Conservation (phyloP, 2,329 filamentous ascomycete species). For the Talaromyces sp. region DNA sequence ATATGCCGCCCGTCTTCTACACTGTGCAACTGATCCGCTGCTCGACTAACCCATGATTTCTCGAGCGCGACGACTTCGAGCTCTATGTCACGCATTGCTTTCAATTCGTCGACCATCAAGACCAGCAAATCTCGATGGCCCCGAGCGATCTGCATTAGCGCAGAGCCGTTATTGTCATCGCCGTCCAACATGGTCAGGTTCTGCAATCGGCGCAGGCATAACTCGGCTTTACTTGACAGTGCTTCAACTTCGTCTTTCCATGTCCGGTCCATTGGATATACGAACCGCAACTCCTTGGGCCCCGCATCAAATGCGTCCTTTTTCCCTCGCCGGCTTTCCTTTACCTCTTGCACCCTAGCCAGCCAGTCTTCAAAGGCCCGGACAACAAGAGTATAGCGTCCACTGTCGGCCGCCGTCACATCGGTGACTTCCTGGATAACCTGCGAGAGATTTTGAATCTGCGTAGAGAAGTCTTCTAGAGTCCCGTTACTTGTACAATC, state of each 20-base stretch:
- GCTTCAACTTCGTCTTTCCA: conserved; percentile 31
- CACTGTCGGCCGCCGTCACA: conserved; percentile 20
- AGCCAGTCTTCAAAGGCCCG: conserved; percentile 34
- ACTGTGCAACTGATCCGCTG: conserved; percentile 20
- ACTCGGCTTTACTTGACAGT: conserved; percentile 28
- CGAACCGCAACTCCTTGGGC: conserved; percentile 19
- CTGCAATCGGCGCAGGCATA: conserved; percentile 29
- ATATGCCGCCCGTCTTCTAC: conserved; percentile 4
- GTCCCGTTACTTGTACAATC: conserved; percentile 20
- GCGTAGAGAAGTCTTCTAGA: conserved; percentile 23
- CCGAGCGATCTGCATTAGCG: conserved; percentile 24
- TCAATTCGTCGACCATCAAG: conserved; percentile 34
- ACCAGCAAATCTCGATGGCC: conserved; percentile 24
- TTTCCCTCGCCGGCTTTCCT: conserved; percentile 8
- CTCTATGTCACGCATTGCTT: conserved; percentile 30
- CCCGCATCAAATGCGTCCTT: not conserved
- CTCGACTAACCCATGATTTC: conserved; percentile 24
- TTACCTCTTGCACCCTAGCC: conserved; percentile 21
- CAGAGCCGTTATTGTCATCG: conserved; percentile 11
- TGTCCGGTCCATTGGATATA: conserved; percentile 26
- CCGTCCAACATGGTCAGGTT: conserved; percentile 29
- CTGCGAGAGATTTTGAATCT: conserved; percentile 35
- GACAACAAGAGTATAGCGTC: conserved; percentile 25
- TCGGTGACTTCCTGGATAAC: conserved; percentile 34
- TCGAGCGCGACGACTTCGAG: conserved; percentile 29